Evolutionary conservation across 202 grass and related monocot genomes (phyloP), one percentile per base, ranked within the genome.

Genomic region (Setaria italica): DNA sequence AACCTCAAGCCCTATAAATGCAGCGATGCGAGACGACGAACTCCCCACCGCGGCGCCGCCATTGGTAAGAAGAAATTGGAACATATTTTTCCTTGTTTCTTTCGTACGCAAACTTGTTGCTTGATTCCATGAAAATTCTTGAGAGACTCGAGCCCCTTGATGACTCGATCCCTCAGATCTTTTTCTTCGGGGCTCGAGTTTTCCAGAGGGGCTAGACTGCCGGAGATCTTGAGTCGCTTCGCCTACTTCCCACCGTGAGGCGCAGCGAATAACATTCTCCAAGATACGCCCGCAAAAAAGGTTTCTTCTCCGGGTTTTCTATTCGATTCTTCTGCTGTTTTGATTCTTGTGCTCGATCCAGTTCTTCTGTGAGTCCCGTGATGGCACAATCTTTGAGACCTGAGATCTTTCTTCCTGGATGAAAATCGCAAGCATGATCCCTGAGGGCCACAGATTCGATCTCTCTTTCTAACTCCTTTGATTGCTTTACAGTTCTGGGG

Each of bases 381-480:
- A 98, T 98, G 95, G 90, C 88, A 92, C 81, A 86, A 99, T 99
- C 93, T 99, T 99, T 99, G 96, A 99, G 93, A 99, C 90, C 96
- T 95, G 96, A 98, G 82, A 87, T 76, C 81, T 88, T 85, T 79
- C 76, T 92, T 68, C 79, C 32, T 75, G 86, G 95, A 88, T 95
- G 93, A 92, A 84, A 95, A 85, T 14, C 62, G 86, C 25, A 94
- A 94, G 90, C 91, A 95, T 94, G 43, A 63, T 77, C 49, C 3
- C 93, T 98, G 91, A 95, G 93, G 95, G 60, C 74, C 11, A 5
- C 32, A 80, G 5, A 67, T 62, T 59, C 21, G 15, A 77, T 55
- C 9, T 2, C 3, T 19, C 2, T 20, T 29, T 34, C 11, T 74
- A 19, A 42, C 5, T 15, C 13, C 21, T 29, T 77, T 16, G 0